Percentiles rank a stretch among this genome's conserved stretches.
Evolutionary conservation across 768 basidiomycete genomes (phyloP).

Genomic region (Rhizopogon salebrosus): DNA sequence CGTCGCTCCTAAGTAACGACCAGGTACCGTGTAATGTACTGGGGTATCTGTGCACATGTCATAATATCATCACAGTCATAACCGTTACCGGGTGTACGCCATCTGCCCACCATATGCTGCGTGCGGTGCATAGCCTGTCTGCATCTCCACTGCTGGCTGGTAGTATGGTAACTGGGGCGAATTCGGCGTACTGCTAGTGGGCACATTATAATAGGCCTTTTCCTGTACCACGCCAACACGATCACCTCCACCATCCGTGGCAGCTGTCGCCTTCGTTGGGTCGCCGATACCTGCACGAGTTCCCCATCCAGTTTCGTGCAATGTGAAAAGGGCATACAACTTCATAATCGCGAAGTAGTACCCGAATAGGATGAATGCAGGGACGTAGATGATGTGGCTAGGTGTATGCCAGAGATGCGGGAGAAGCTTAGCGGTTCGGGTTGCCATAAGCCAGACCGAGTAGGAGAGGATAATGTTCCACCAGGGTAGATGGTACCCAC

Average conservation of each 20-base stretch:
- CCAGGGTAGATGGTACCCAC: slow-evolving; percentile 79
- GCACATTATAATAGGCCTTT: slow-evolving; percentile 8
- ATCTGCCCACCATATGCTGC: slow-evolving; percentile 4
- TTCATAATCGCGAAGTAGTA: slow-evolving; percentile 97
- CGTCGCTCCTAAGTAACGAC: too few species aligned
- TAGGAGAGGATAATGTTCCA: slow-evolving; percentile 74
- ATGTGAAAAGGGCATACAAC: slow-evolving; percentile 81
- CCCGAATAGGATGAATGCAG: slow-evolving; percentile 85
- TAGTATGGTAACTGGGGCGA: neutral
- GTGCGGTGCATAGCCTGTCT: slow-evolving; percentile 1
- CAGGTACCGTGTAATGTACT: neutral
- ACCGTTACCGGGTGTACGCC: slow-evolving; percentile 1
- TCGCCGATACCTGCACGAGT: slow-evolving; percentile 93
- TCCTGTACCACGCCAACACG: slow-evolving; percentile 17
- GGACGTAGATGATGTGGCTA: slow-evolving; percentile 73
- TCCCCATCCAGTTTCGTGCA: slow-evolving; percentile 96
- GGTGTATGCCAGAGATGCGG: slow-evolving; percentile 79
- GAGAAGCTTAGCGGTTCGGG: slow-evolving; percentile 72
- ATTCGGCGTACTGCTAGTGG: neutral
- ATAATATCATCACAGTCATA: neutral
- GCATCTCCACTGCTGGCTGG: slow-evolving; percentile 5
- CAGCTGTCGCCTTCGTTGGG: slow-evolving; percentile 69
- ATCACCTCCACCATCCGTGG: slow-evolving; percentile 38
- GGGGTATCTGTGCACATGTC: neutral
- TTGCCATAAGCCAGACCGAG: slow-evolving; percentile 62